Base-by-base conservation (phyloP, 257 asterid species). In the Solanum paucissectum region DNA sequence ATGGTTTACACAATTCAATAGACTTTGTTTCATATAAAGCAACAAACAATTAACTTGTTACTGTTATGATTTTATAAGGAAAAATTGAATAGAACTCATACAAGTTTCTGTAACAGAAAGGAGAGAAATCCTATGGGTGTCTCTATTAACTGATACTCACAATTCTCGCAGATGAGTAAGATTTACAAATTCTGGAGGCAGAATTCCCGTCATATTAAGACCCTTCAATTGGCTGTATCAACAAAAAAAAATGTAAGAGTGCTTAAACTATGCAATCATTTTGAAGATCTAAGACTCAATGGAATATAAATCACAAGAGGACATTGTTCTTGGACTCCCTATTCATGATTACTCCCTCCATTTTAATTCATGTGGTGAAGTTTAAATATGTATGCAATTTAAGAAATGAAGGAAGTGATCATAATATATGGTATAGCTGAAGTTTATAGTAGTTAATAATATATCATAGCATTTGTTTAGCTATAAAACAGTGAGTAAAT, bases 181-280 rank as follows among this genome's bases (percentile, higher is more conserved):
- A 86, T 94, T 89, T 23, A 87, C 89, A 81, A 97, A 92, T 79
- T 94, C 98, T 90, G 69, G 90, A 5, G 99, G 98, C 90, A 97
- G 87, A 85, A 42, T 89, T 89, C 98, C 99, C 8, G 92, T 89
- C 93, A 97, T 87, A 88, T 91, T 94, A 84, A 93, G 92, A 87
- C 95, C 92, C 91, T 90, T 92, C 93, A 96, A n/a, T 88, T 69
- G 86, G 84, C 99, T 95, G 94, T 44, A 87, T 62, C 25, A 52
- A 46, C 69, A 86, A 49, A 86, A 42, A 60, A 37, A 29, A 20
- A 32, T 7, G 27, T 55, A 16, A 58, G 6, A 40, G 9, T 13
- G n/a, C 27, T 5, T 58, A 16, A 33, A 23, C 44, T 38, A 38
- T 37, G 36, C 76, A 38, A 38, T 42, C 76, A 87, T 49, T 21